Percentiles rank a stretch among this genome's conserved stretches.
These are phyloP conservation scores for Aspergillus sclerotioniger DNA, from an alignment of 495 filamentous ascomycete genomes.

Conservation along the genomic window DNA sequence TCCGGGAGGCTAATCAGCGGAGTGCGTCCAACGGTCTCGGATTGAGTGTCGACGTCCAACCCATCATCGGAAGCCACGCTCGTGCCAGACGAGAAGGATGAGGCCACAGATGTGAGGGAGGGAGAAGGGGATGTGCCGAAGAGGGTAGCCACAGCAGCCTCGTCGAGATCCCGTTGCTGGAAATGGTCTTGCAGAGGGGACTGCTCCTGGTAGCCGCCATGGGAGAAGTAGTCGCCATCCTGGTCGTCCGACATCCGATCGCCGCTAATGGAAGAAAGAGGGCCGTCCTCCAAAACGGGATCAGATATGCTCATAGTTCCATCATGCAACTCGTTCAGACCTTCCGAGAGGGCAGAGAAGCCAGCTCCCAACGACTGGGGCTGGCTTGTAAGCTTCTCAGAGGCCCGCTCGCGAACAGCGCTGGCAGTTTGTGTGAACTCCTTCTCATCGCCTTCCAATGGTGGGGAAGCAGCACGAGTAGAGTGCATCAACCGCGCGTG, in stretches of 20 bases:
- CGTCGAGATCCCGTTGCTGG: slow-evolving; percentile 33
- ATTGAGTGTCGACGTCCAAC: slow-evolving; percentile 26
- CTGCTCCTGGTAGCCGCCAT: slow-evolving; percentile 26
- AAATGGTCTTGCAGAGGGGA: slow-evolving; percentile 19
- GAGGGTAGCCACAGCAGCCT: slow-evolving; percentile 37
- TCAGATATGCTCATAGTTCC: slow-evolving; percentile 29
- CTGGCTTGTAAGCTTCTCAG: slow-evolving; percentile 38
- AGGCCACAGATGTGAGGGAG: slow-evolving; percentile 45
- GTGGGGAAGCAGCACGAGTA: slow-evolving; percentile 73
- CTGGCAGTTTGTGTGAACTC: slow-evolving; percentile 95
- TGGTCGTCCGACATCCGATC: slow-evolving; percentile 39
- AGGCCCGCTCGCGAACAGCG: slow-evolving; percentile 75
- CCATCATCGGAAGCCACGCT: slow-evolving; percentile 35
- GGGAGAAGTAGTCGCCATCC: slow-evolving; percentile 45
- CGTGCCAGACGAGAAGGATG: slow-evolving; percentile 51
- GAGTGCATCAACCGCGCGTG: slow-evolving; percentile 55
- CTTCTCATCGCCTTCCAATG: slow-evolving; percentile 90
- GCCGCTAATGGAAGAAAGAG: slow-evolving; percentile 33
- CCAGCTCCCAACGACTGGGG: slow-evolving; percentile 24
- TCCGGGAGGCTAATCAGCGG: slow-evolving; percentile 39
- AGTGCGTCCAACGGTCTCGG: slow-evolving; percentile 21
- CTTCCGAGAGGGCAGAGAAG: slow-evolving; percentile 37
- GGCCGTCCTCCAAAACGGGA: slow-evolving; percentile 36
- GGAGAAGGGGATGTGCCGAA: slow-evolving; percentile 49
- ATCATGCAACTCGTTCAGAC: slow-evolving; percentile 33